Base-by-base conservation (phyloP, 2,329 filamentous ascomycete species). In the Aspergillus sp. region DNA sequence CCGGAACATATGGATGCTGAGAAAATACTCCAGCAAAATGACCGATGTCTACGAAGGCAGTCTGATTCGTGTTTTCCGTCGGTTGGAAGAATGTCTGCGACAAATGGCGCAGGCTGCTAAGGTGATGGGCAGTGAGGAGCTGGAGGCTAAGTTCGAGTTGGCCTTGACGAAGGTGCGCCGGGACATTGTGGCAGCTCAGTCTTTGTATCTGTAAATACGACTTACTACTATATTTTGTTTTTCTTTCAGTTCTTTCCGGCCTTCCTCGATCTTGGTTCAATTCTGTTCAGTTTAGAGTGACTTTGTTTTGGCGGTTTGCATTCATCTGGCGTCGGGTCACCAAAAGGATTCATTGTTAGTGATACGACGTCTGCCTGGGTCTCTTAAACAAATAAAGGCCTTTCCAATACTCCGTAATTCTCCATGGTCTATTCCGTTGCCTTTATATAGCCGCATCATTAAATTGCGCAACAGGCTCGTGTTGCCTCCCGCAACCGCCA, bases 31-130 rank as follows among this genome's bases (percentile, higher is more conserved):
- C 53, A 94, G 91, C 72, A 94, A 94, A 88, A 96, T 98, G 90
- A 97, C 93, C 29, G 91, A 96, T 59, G 88, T 91, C 29, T 98
- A 96, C 69, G 93, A 98, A 73, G 93, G 93, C 50, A 96, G 88
- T 48, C 74, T 98, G 51, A 97, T 98, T 58, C 88, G 93, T 42
- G 82, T 96, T 35, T 98, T 98, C 81, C 86, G 93, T 46, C 86
- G 93, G 19, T 76, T 98, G 30, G 93, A 98, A 69, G 93, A 98
- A 71, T 76, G 96, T 48, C 75, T 98, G 33, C 81, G 93, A 55
- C 93, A 98, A 69, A 94, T 97, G 79, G 91, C 86, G 10, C 87
- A 97, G 71, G 93, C 91, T 27, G 81, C 87, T 55, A 97, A 96
- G 73, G 91, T 96, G 52, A 98, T 98, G 93, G 93, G 93, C 60